These are phyloP conservation scores for Forsythia suspensa DNA, from an alignment of 257 asterid species.

Conservation along the genomic window DNA sequence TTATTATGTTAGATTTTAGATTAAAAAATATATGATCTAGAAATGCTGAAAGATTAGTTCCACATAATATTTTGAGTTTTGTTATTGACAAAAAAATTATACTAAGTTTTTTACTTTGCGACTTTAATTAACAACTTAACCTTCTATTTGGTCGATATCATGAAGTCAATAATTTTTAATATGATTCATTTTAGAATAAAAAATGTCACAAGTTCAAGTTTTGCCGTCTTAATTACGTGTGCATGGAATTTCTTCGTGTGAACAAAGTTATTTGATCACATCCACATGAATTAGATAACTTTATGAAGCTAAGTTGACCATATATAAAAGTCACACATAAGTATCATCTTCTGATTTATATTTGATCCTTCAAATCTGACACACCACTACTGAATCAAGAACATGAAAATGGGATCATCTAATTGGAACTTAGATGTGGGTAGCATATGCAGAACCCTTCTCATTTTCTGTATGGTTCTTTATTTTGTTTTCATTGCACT, in stretches of 20 bases:
- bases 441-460: conserved; percentile 34
- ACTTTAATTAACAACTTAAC: too few species aligned
- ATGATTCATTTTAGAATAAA: background rate
- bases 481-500: conserved; percentile 22
- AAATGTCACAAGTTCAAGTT: too few species aligned
- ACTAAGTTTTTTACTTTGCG: too few species aligned
- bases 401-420: background rate
- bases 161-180: too few species aligned
- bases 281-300: background rate
- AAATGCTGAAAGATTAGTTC: too few species aligned
- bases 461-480: conserved; percentile 26
- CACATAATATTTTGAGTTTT: too few species aligned
- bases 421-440: background rate
- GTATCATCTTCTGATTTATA: background rate
- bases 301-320: background rate
- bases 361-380: background rate
- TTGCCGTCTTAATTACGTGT: background rate
- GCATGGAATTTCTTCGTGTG: background rate
- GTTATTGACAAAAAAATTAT: too few species aligned
- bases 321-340: background rate
- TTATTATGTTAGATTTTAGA: too few species aligned
- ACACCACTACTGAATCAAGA: background rate
- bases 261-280: background rate
- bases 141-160: too few species aligned
- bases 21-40: too few species aligned